phyloP scores from a whole-genome alignment of 441 rosid species.

The Gossypium gossypioides region DNA sequence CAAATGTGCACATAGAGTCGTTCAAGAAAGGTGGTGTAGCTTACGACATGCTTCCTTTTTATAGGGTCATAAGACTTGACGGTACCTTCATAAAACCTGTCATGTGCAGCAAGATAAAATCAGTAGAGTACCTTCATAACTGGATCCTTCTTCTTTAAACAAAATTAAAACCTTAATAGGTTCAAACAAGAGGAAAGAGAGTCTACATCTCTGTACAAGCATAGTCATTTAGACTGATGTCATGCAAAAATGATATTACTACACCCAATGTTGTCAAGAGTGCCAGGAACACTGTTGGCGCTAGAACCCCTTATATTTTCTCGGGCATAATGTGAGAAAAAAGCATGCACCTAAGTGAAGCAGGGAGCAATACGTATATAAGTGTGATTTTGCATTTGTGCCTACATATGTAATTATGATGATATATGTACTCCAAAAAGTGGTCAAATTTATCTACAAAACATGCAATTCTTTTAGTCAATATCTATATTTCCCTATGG shows the following conservation, averaged over 20 bases:
- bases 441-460: background rate
- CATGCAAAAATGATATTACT: conserved; percentile 2
- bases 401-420: background rate
- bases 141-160: background rate
- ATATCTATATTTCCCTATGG: background rate
- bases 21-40: conserved; percentile 18
- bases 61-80: conserved; percentile 83
- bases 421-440: background rate
- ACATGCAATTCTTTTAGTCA: background rate
- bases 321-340: background rate
- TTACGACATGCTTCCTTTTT: conserved; percentile 84
- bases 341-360: background rate
- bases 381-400: background rate
- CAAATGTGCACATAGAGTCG: background rate
- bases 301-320: background rate
- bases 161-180: background rate
- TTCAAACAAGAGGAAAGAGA: background rate
- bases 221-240: background rate
- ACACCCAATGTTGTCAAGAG: background rate
- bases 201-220: background rate
- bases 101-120: conserved; percentile 19
- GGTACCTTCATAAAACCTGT: conserved; percentile 95
- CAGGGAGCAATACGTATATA: background rate
- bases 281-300: background rate
- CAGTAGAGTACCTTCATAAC: background rate